These are phyloP conservation scores for Aspergillus ellipticus DNA, from an alignment of 495 filamentous ascomycete genomes.

Conservation along the genomic window DNA sequence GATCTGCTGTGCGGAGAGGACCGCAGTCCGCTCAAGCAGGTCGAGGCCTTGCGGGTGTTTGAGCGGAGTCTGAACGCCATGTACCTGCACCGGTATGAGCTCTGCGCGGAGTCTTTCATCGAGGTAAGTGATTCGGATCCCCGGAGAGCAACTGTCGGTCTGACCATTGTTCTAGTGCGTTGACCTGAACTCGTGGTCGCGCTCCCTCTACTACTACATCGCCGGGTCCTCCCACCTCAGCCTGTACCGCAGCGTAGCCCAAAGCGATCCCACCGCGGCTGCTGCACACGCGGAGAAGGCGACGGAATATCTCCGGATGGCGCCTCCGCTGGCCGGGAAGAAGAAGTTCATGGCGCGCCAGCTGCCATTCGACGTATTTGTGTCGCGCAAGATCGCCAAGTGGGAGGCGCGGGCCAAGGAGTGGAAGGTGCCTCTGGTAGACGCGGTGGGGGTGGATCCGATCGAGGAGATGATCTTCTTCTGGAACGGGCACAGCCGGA, in stretches of 20 bases:
- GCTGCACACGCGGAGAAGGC: conserved; percentile 59
- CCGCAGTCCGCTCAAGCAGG: conserved; percentile 79
- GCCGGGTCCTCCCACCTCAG: conserved; percentile 74
- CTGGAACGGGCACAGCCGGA: conserved; percentile 81
- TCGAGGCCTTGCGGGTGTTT: conserved; percentile 75
- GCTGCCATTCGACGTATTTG: conserved; percentile 87
- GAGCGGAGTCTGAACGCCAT: conserved; percentile 77
- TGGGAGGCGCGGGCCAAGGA: conserved; percentile 79
- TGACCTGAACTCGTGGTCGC: conserved; percentile 87
- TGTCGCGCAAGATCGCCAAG: conserved; percentile 78
- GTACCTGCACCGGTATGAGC: conserved; percentile 70
- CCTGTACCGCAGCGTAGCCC: conserved; percentile 60
- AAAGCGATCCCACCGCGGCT: conserved; percentile 46
- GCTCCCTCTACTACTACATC: conserved; percentile 85
- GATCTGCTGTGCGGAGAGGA: conserved; percentile 52
- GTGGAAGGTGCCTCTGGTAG: conserved; percentile 65
- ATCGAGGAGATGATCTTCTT: conserved; percentile 94
- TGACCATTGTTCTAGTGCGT: conserved; percentile 52
- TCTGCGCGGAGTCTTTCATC: conserved; percentile 69
- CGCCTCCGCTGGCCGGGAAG: conserved; percentile 72
- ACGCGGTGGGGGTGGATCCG: conserved; percentile 80
- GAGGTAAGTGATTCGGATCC: conserved; percentile 36
- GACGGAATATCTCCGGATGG: conserved; percentile 64
- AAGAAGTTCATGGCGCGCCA: conserved; percentile 87
- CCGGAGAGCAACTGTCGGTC: background rate